Conservation (phyloP, 108 stramenopile genomes). For the Cylindrotheca closterium region DNA sequence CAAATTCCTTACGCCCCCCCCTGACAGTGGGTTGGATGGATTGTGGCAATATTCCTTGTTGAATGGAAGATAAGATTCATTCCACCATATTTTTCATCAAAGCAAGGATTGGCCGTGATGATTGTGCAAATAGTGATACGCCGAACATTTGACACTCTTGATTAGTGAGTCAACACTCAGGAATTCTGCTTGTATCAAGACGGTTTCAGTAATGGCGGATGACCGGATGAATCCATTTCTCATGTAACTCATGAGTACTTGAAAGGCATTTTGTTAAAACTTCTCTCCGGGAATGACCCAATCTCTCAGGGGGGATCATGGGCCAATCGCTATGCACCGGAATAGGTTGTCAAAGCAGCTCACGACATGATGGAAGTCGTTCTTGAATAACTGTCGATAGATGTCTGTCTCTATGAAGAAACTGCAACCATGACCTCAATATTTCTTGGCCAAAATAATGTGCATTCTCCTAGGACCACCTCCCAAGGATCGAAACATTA, state of each 20-base stretch:
- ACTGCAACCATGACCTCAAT: too few relatives aligned
- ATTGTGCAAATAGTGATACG: constrained; percentile 1
- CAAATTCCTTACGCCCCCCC: neutral
- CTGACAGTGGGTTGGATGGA: constrained; percentile 2
- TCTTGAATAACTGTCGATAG: too few relatives aligned
- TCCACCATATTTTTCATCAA: constrained; percentile 6
- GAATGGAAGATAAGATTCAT: neutral
- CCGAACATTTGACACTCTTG: constrained; percentile 2
- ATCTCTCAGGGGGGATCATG: too few relatives aligned
- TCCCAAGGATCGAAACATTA: too few relatives aligned
- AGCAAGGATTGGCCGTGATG: neutral
- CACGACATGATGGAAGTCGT: too few relatives aligned
- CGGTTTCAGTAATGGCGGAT: neutral
- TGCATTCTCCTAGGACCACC: too few relatives aligned
- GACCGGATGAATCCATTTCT: constrained; percentile 4
- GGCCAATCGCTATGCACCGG: too few relatives aligned
- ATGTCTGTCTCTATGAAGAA: too few relatives aligned
- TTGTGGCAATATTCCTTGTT: constrained; percentile 3
- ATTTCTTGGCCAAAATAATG: too few relatives aligned
- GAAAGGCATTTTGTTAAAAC: constrained; percentile 7
- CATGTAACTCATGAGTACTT: constrained; percentile 11
- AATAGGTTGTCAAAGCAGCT: too few relatives aligned
- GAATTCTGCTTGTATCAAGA: constrained; percentile 6
- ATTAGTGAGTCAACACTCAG: constrained; percentile 1
- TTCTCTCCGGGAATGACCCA: too few relatives aligned